These are phyloP conservation scores for Pyrenophora teres DNA, from an alignment of 2,329 filamentous ascomycete species.

Conservation along the genomic window DNA sequence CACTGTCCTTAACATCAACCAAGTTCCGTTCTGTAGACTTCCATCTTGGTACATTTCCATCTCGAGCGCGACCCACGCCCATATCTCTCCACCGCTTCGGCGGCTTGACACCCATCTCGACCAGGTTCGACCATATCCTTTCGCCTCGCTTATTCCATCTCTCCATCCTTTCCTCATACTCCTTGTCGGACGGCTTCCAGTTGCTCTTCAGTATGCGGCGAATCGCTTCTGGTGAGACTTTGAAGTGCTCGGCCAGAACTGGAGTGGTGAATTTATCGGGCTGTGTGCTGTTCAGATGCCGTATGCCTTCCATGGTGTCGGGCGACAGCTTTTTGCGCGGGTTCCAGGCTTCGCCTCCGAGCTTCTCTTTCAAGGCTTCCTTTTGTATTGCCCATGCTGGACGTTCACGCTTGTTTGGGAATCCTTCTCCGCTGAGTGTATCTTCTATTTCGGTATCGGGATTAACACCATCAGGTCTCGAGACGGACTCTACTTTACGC, in stretches of 20 bases:
- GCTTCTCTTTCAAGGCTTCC: slow-evolving; percentile 73
- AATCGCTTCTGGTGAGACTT: slow-evolving; percentile 85
- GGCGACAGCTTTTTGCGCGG: slow-evolving; percentile 88
- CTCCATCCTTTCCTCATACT: slow-evolving; percentile 49
- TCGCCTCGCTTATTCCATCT: slow-evolving; percentile 56
- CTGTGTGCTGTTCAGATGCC: slow-evolving; percentile 76
- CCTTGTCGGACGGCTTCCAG: slow-evolving; percentile 64
- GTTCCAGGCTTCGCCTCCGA: slow-evolving; percentile 74
- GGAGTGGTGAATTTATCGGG: slow-evolving; percentile 77
- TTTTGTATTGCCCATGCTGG: slow-evolving; percentile 79
- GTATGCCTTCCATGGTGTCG: slow-evolving; percentile 88
- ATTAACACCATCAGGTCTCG: background rate
- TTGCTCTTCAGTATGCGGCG: slow-evolving; percentile 83
- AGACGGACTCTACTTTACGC: background rate
- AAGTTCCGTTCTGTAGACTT: slow-evolving; percentile 37
- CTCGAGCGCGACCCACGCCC: slow-evolving; percentile 46
- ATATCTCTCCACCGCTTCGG: slow-evolving; percentile 57
- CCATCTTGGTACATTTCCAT: slow-evolving; percentile 41
- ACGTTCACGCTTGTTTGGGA: slow-evolving; percentile 26
- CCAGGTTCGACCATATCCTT: slow-evolving; percentile 55
- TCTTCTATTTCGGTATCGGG: slow-evolving; percentile 20
- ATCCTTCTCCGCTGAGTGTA: slow-evolving; percentile 41
- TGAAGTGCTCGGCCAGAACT: slow-evolving; percentile 76
- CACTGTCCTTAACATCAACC: slow-evolving; percentile 36
- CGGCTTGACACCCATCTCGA: slow-evolving; percentile 60